Evolutionary conservation across 768 basidiomycete species (phyloP).

Genomic region (Boletus huronensis): DNA sequence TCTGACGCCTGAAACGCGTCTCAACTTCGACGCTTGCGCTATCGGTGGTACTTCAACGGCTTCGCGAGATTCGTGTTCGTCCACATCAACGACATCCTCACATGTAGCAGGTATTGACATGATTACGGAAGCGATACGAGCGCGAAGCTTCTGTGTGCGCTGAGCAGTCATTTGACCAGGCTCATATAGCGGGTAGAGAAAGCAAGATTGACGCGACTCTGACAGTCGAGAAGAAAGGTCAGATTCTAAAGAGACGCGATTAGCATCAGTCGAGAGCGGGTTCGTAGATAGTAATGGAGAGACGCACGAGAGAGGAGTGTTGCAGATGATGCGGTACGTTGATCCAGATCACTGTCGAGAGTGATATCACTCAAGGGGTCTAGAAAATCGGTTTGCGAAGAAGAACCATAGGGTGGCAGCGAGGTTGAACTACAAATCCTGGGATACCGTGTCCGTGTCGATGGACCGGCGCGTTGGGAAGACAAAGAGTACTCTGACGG

Average conservation of each 20-base stretch:
- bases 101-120: conserved; percentile 28
- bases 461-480: conserved; percentile 2
- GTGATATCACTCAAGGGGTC: conserved; percentile 10
- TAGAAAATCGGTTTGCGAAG: conserved; percentile 1
- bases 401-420: not conserved
- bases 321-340: conserved; percentile 18
- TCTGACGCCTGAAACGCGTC: conserved; percentile 22
- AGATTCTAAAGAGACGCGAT: conserved; percentile 6
- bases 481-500: not conserved
- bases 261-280: conserved; percentile 3
- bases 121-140: conserved; percentile 26
- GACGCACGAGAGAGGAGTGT: conserved; percentile 18
- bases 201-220: conserved; percentile 10
- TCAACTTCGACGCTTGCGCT: conserved; percentile 13
- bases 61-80: conserved; percentile 1
- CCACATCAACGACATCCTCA: conserved; percentile 11
- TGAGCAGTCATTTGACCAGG: conserved; percentile 27
- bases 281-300: conserved; percentile 3
- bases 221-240: not conserved
- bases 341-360: conserved; percentile 19
- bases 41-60: not conserved
- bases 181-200: conserved; percentile 14
- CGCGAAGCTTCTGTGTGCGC: conserved; percentile 25
- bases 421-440: conserved; percentile 15
- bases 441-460: conserved; percentile 1